Base-by-base conservation (phyloP, 169 alveolate genomes). In the Cryptosporidium canis region DNA sequence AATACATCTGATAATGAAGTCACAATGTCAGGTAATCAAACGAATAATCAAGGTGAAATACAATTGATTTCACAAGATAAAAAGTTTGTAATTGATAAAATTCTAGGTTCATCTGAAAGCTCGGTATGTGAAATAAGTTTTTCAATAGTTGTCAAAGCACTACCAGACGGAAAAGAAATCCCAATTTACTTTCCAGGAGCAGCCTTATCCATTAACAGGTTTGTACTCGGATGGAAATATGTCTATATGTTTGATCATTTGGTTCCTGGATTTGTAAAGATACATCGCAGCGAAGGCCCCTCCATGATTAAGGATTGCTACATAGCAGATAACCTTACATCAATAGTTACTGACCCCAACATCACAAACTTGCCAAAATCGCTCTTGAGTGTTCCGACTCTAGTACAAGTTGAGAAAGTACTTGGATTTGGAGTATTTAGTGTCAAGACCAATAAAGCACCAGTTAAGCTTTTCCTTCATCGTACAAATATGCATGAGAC, bases 361-460 rank as follows among this genome's bases (percentile, higher is more conserved):
- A 1, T 41, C 55, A 12, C 5, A 45, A 58, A 58, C 27, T 58
- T 43, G 5, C 11, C 45, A 43, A 39, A 44, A 16, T 47, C 51
- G 31, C n/a, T 56, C 2, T 21, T 33, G 3, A 48, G 27, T 5
- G 44, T 18, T 41, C 71, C 43, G 12, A 44, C 48, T 4, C 45
- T 77, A 37, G n/a, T 58, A n/a, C 87, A 77, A 61, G 24, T 77
- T 31, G 61, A 77, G 27, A 77, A 39, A 61, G 43, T 43, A 27
- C 61, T 77, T 61, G 87, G 87, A 16, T 77, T 77, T 61, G 87
- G 87, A 24, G 63, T 63, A 24, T 77, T 29, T 77, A 77, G 58
- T 11, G 14, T 61, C n/a, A 58, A 55, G 5, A 58, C 87, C 2
- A 29, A 14, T 12, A 3, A 29, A 18, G 43, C 24, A 18, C 64